Base-by-base conservation (phyloP, 805 yeast genomes). In the Saccharomyces kudriavzevii region DNA sequence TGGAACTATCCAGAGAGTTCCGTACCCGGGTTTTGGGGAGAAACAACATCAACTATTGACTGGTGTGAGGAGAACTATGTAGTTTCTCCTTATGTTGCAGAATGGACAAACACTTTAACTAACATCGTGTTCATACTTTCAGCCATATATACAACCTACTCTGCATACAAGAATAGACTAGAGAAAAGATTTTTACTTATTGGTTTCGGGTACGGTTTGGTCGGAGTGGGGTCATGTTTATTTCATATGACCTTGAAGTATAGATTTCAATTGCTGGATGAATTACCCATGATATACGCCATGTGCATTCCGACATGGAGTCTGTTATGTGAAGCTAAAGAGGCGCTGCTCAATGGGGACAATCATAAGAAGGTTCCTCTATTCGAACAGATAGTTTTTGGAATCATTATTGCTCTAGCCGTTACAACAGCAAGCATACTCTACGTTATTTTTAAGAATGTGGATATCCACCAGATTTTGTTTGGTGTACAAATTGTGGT, bases 21-120 rank as follows among this genome's bases (percentile, higher is more conserved):
- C 45, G 60, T 64, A 17, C 53, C 68, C 14, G 90, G 89, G 0
- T 83, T 69, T 67, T 88, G 96, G 96, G 92, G 92, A 0, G 72
- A 74, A 4, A 85, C 86, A 4, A 89, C 97, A 0, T 80, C 96
- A 35, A 92, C 98, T 14, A 92, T 92, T 46, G 97, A 91, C 67
- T 91, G 97, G 97, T 91, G 98, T 70, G 98, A 91, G 64, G 97
- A 91, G 69, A 91, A 91, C 72, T 91, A 91, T 66, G 90, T 89
- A 17, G 86, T 90, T 1, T 79, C 92, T 11, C 79, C 79, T 13
- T 92, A 87, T 64, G 76, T 92, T 49, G 97, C 97, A 3, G 98
- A 92, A 67, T 85, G 88, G 49, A 77, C 90, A 55, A 92, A 92
- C 67, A 87, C 97, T 2, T 64, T 82, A 31, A 89, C 98, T 47